phyloP scores from a whole-genome alignment of 1,139 yeast genomes.

The Hyphopichia buzzinii region DNA sequence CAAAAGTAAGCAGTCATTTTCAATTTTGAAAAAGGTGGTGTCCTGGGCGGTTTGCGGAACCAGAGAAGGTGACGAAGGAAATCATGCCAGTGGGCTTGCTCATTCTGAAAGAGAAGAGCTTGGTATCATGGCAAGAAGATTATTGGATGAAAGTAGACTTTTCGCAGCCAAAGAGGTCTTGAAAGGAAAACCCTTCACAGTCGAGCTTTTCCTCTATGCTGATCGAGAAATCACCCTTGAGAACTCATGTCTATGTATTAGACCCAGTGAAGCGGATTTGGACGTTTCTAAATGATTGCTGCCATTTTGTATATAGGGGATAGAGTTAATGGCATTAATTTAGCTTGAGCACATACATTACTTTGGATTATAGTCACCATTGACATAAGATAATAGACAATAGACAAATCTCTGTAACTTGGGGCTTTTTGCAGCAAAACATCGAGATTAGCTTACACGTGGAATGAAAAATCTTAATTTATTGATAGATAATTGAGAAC shows the following conservation, averaged over 20 bases:
- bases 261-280: not conserved
- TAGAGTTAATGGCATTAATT: too few relatives aligned
- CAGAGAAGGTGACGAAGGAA: slow-evolving; percentile 27
- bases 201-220: slow-evolving; percentile 59
- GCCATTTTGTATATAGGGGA: too few relatives aligned
- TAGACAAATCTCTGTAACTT: too few relatives aligned
- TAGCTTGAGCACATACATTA: too few relatives aligned
- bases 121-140: slow-evolving; percentile 67
- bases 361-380: too few relatives aligned
- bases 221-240: slow-evolving; percentile 61
- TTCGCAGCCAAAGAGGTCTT: slow-evolving; percentile 42
- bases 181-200: slow-evolving; percentile 29
- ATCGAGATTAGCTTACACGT: too few relatives aligned
- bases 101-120: slow-evolving; percentile 49
- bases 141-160: slow-evolving; percentile 58
- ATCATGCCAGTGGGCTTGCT: slow-evolving; percentile 36
- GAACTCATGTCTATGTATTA: slow-evolving; percentile 55
- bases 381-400: too few relatives aligned
- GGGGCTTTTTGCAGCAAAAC: too few relatives aligned
- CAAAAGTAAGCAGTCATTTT: slow-evolving; percentile 42
- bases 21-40: slow-evolving; percentile 58
- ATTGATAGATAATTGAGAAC: not conserved
- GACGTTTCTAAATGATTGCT: too few relatives aligned
- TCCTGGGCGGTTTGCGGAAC: slow-evolving; percentile 88
- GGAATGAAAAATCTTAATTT: too few relatives aligned